Evolutionary conservation across 2,329 filamentous ascomycete species (phyloP).

Genomic region (Seiridium unicorne): DNA sequence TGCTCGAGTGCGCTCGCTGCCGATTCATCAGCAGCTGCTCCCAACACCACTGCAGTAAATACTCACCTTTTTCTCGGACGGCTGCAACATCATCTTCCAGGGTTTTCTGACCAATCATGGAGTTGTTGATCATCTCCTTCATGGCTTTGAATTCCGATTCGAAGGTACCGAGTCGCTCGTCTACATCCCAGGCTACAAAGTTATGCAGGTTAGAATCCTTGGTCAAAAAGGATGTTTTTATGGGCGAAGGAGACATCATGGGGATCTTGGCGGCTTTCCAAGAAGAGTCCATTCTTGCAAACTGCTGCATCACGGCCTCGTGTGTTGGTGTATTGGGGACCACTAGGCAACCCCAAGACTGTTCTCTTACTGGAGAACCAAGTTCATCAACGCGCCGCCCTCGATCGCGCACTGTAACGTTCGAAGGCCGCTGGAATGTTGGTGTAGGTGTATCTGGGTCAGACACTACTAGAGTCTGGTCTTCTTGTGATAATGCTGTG

Average conservation of each 20-base stretch:
- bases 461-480: conserved; percentile 47
- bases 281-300: conserved; percentile 23
- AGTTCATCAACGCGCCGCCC: neutral
- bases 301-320: conserved; percentile 28
- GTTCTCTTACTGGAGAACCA: conserved; percentile 1
- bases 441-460: conserved; percentile 21
- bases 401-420: conserved; percentile 23
- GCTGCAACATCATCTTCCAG: conserved; percentile 73
- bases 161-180: conserved; percentile 72
- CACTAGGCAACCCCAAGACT: conserved; percentile 17
- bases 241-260: conserved; percentile 39
- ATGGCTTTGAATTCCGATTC: conserved; percentile 72
- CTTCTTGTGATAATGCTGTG: conserved; percentile 14
- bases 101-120: conserved; percentile 64
- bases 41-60: neutral
- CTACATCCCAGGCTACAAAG: conserved; percentile 75
- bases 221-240: conserved; percentile 57
- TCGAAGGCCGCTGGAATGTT: conserved; percentile 18
- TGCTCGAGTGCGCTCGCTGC: conserved; percentile 49
- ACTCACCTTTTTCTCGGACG: conserved; percentile 70
- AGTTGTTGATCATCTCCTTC: conserved; percentile 69
- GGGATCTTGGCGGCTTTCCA: conserved; percentile 31
- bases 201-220: conserved; percentile 69
- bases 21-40: too few species aligned
- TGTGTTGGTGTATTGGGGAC: conserved; percentile 31